Percentiles rank a stretch among this genome's conserved stretches.
phyloP scores from a whole-genome alignment of 495 filamentous ascomycete species.

The Choiromyces venosus region DNA sequence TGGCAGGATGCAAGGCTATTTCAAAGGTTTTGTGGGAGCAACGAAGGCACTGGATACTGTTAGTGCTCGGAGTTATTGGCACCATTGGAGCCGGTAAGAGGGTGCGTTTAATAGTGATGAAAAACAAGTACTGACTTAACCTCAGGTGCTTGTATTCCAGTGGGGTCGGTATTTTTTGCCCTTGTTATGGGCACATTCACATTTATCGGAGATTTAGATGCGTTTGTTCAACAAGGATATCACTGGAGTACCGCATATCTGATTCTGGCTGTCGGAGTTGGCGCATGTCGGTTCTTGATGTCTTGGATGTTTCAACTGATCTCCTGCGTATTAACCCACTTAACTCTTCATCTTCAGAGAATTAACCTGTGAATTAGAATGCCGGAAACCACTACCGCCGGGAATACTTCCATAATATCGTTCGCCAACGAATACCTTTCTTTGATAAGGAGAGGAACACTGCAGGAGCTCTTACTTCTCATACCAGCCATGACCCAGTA shows the following conservation, averaged over 20 bases:
- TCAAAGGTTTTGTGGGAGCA: conserved; percentile 50
- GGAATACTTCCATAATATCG: conserved; percentile 57
- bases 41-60: conserved; percentile 48
- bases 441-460: conserved; percentile 53
- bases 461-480: conserved; percentile 49
- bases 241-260: conserved; percentile 68
- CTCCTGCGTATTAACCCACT: conserved; percentile 47
- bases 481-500: conserved; percentile 55
- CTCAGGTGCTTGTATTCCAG: conserved; percentile 45
- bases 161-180: conserved; percentile 52
- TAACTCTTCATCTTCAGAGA: neutral
- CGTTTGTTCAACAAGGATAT: conserved; percentile 46
- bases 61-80: conserved; percentile 47
- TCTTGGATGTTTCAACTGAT: conserved; percentile 52
- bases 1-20: conserved; percentile 44
- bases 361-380: conserved; percentile 13
- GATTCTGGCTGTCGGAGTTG: conserved; percentile 51
- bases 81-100: conserved; percentile 52
- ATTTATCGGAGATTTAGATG: conserved; percentile 43
- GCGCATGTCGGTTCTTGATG: conserved; percentile 51
- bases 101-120: conserved; percentile 5
- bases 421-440: conserved; percentile 54
- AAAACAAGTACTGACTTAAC: conserved; percentile 16
- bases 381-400: conserved; percentile 52
- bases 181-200: conserved; percentile 49